Percentiles rank a stretch among this genome's conserved stretches.
These are phyloP conservation scores for Cadophora malorum DNA, from an alignment of 2,329 filamentous ascomycete genomes.

Conservation along the genomic window DNA sequence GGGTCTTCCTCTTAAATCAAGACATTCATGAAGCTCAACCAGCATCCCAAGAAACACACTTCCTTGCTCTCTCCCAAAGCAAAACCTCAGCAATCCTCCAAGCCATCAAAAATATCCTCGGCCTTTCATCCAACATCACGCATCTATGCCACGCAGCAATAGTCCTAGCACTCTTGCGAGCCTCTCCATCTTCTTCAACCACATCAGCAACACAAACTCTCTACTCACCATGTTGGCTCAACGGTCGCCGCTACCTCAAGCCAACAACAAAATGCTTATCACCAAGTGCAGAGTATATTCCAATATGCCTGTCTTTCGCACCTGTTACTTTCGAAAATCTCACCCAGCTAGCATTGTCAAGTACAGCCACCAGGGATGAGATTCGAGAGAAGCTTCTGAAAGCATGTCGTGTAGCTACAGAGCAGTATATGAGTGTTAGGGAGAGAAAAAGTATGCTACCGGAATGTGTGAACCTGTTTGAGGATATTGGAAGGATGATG, in stretches of 20 bases:
- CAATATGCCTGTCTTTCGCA: constrained; percentile 34
- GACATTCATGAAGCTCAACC: background rate
- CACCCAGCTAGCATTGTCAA: background rate
- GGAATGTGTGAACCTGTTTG: constrained; percentile 26
- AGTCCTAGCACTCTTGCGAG: constrained; percentile 30
- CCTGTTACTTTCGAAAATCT: constrained; percentile 33
- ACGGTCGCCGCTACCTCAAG: constrained; percentile 35
- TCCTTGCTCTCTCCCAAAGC: constrained; percentile 20
- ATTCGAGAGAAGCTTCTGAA: constrained; percentile 22
- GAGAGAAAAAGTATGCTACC: constrained; percentile 26
- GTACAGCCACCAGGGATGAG: background rate
- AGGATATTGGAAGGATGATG: constrained; percentile 30
- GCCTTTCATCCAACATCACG: constrained; percentile 31
- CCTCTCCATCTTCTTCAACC: background rate
- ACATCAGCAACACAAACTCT: constrained; percentile 15
- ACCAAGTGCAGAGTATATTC: constrained; percentile 26
- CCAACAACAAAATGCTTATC: background rate
- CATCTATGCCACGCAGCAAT: constrained; percentile 31
- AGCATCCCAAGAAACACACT: constrained; percentile 31
- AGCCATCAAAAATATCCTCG: constrained; percentile 23
- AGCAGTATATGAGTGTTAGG: constrained; percentile 28
- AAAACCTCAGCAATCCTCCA: constrained; percentile 27
- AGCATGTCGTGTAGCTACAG: constrained; percentile 21
- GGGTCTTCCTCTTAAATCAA: constrained; percentile 25
- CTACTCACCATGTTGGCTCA: constrained; percentile 38